These are phyloP conservation scores for Triticum aestivum DNA, from an alignment of 176 grass and related monocot genomes.

Conservation along the genomic window IWGSC_CS_RefSeq_v2.1 NC_057804.1:663901663-663902162, in stretches of 20 bases:
- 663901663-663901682: background rate
- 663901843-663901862: background rate
- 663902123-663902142: background rate
- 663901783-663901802: background rate
- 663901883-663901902: background rate
- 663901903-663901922: background rate
- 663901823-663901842: background rate
- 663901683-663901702: background rate
- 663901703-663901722: background rate
- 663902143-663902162: background rate
- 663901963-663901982: too few species aligned
- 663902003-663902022: background rate
- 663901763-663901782: background rate
- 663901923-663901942: background rate
- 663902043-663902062: background rate
- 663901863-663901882: background rate
- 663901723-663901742: background rate
- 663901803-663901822: background rate
- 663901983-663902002: background rate
- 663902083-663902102: background rate
- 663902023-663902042: background rate
- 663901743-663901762: too few species aligned
- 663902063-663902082: background rate
- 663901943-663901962: background rate
- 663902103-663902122: background rate